A percentile compares a stretch with the other conserved stretches of the same genome.
Evolutionary conservation across 2,329 filamentous ascomycete species (phyloP).

Genomic region (Amphichorda felina): DNA sequence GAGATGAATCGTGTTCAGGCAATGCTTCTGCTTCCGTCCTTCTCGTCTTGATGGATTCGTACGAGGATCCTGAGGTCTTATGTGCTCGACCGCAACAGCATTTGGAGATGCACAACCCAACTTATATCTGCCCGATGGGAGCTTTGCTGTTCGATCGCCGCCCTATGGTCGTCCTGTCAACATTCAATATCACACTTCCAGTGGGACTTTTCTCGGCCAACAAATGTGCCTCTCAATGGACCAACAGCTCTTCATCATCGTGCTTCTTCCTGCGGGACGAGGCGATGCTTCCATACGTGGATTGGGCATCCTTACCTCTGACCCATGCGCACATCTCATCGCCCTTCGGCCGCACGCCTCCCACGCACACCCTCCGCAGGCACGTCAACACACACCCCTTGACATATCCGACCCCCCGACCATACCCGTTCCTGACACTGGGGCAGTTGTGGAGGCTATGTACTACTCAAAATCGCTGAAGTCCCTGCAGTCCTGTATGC

Average conservation of each 20-base stretch:
- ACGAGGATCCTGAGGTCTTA: no score
- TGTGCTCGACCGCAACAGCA: not conserved
- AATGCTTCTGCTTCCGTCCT: no score
- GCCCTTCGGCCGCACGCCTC: not conserved
- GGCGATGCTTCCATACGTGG: slow-evolving; percentile 21
- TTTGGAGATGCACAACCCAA: slow-evolving; percentile 19
- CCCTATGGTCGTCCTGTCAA: slow-evolving; percentile 2
- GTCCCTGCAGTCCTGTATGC: slow-evolving; percentile 3
- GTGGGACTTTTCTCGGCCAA: slow-evolving; percentile 11
- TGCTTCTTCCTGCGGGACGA: slow-evolving; percentile 19
- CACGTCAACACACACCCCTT: not conserved
- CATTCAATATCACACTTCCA: slow-evolving; percentile 2
- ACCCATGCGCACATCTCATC: slow-evolving; percentile 17
- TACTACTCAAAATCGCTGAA: not conserved
- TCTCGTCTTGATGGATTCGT: no score
- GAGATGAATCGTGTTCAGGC: no score
- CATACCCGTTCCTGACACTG: slow-evolving; percentile 2
- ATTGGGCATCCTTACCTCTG: slow-evolving; percentile 27
- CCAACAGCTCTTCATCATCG: slow-evolving; percentile 5
- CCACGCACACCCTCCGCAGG: slow-evolving; percentile 1
- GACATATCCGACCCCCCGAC: not conserved
- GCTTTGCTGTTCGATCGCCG: slow-evolving; percentile 12
- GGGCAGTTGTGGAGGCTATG: not conserved
- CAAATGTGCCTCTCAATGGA: slow-evolving; percentile 12
- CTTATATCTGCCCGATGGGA: slow-evolving; percentile 23